phyloP scores from a whole-genome alignment of 164 flowering plant genomes.

The Aristolochia californica region DNA sequence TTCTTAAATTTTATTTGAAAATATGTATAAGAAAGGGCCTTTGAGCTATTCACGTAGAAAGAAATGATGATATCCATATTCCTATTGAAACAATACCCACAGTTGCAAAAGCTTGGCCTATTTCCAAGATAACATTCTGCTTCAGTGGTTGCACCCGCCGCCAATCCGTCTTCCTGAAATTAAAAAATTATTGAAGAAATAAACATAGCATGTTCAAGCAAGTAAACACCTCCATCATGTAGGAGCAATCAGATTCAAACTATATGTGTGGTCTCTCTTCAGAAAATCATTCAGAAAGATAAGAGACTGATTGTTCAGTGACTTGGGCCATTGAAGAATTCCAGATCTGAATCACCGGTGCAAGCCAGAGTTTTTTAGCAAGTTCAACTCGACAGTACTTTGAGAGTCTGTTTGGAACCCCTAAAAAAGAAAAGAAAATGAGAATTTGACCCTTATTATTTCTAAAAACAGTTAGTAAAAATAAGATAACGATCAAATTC shows the following conservation, averaged over 20 bases:
- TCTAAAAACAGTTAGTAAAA: too few species aligned
- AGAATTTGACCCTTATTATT: too few species aligned
- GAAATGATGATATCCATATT: constrained; percentile 67
- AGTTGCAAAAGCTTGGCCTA: constrained; percentile 79
- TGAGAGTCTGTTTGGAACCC: too few species aligned
- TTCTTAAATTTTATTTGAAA: not conserved
- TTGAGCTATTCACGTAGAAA: constrained; percentile 13
- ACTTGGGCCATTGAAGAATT: too few species aligned
- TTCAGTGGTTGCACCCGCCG: constrained; percentile 41
- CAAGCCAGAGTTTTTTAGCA: too few species aligned
- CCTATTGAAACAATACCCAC: constrained; percentile 64
- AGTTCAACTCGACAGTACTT: too few species aligned
- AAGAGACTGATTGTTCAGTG: not conserved
- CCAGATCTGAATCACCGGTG: not conserved
- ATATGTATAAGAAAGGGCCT: not conserved
- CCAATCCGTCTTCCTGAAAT: constrained; percentile 76
- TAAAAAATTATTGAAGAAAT: too few species aligned
- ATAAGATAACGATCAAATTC: too few species aligned
- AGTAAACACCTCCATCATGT: too few species aligned
- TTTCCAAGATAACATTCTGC: constrained; percentile 45
- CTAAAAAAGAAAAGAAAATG: too few species aligned
- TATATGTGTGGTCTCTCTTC: not conserved
- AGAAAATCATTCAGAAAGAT: not conserved
- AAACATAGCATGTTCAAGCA: too few species aligned
- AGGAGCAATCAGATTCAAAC: not conserved